Evolutionary conservation across 768 basidiomycete species (phyloP).

Genomic region (Mycena pura): DNA sequence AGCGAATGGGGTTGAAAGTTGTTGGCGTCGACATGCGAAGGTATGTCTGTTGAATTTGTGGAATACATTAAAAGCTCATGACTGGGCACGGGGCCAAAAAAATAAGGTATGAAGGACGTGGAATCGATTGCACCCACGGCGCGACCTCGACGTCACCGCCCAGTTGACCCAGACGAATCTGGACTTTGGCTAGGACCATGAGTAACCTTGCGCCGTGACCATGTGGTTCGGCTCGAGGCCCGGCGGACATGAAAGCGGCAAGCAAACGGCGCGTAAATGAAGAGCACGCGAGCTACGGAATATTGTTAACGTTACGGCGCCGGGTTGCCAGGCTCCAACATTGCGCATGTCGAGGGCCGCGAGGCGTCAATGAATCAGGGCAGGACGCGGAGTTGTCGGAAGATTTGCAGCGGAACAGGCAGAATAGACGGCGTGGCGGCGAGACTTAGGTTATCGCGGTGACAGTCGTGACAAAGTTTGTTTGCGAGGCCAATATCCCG

Average conservation of each 20-base stretch:
- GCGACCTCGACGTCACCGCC: conserved; percentile 2
- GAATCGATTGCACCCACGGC: too few relatives aligned
- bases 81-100: too few relatives aligned
- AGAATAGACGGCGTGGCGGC: not conserved
- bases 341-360: conserved; percentile 4
- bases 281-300: conserved; percentile 22
- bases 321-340: too few relatives aligned
- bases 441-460: too few relatives aligned
- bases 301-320: too few relatives aligned
- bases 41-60: too few relatives aligned
- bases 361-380: not conserved
- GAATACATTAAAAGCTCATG: too few relatives aligned
- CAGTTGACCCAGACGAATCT: conserved; percentile 3
- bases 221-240: conserved; percentile 6
- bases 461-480: too few relatives aligned
- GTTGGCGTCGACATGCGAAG: too few relatives aligned
- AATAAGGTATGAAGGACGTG: too few relatives aligned
- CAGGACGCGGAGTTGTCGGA: conserved; percentile 13
- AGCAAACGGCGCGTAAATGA: conserved; percentile 6
- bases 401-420: not conserved
- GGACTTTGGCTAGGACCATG: not conserved
- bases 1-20: too few relatives aligned
- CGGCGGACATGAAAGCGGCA: conserved; percentile 22
- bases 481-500: not conserved
- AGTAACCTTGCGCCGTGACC: conserved; percentile 5